Conservation (phyloP, 2,329 filamentous ascomycete genomes). For the Drechslerella coelobrocha region DNA sequence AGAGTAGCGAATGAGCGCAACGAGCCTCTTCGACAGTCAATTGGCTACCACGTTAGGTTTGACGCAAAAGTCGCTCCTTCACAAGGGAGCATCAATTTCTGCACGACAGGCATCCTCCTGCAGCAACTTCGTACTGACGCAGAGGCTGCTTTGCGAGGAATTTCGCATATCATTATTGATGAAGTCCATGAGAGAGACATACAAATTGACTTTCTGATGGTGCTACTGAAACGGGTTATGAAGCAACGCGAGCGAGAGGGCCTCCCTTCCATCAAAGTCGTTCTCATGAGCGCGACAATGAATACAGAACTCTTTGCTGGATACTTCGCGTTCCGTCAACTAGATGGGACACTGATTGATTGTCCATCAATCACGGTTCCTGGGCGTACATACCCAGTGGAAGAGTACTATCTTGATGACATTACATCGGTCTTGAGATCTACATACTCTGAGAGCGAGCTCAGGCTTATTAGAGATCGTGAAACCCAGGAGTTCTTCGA, state of each 20-base stretch:
- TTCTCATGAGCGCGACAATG: slow-evolving; percentile 63
- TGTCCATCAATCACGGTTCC: slow-evolving; percentile 61
- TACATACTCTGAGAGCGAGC: slow-evolving; percentile 52
- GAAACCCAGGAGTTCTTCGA: slow-evolving; percentile 55
- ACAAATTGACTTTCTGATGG: slow-evolving; percentile 61
- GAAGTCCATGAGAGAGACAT: slow-evolving; percentile 63
- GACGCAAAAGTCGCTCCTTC: slow-evolving; percentile 57
- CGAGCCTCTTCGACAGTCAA: slow-evolving; percentile 58
- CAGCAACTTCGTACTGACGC: slow-evolving; percentile 59
- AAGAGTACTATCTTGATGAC: slow-evolving; percentile 60
- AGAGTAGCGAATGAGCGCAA: slow-evolving; percentile 62
- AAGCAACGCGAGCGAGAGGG: slow-evolving; percentile 56
- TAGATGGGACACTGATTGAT: slow-evolving; percentile 55
- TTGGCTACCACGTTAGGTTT: slow-evolving; percentile 62
- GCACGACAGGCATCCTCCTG: slow-evolving; percentile 63
- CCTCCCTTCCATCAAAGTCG: slow-evolving; percentile 59
- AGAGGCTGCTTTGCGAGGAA: slow-evolving; percentile 58
- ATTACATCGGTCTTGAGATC: slow-evolving; percentile 56
- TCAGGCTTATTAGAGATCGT: slow-evolving; percentile 53
- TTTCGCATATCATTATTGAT: slow-evolving; percentile 63
- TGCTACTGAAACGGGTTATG: slow-evolving; percentile 60
- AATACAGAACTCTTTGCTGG: slow-evolving; percentile 60
- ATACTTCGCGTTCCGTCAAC: slow-evolving; percentile 59
- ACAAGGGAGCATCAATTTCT: slow-evolving; percentile 61
- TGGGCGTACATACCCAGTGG: slow-evolving; percentile 60